Evolutionary conservation across 2,329 filamentous ascomycete species (phyloP).

Genomic region (Pyrenophora tritici-repentis): DNA sequence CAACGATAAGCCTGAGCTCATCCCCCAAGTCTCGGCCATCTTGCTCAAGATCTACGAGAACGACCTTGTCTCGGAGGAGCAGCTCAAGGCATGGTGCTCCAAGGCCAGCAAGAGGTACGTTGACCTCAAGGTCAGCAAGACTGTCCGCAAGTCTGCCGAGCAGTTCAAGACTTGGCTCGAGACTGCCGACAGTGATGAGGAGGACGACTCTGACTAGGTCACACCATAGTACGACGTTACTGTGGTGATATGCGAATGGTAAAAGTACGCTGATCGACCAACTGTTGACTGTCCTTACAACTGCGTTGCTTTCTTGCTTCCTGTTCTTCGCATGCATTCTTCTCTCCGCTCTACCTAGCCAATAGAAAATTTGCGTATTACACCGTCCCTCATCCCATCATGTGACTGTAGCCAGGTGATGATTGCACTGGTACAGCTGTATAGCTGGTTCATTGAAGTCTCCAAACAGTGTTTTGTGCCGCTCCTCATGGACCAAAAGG

Average conservation of each 20-base stretch:
- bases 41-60: constrained; percentile 88
- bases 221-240: neutral
- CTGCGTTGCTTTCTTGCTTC: constrained; percentile 12
- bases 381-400: too few relatives aligned
- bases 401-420: too few relatives aligned
- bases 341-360: constrained; percentile 23
- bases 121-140: constrained; percentile 85
- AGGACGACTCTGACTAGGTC: constrained; percentile 38
- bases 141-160: constrained; percentile 92
- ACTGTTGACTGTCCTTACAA: constrained; percentile 14
- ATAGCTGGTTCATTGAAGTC: too few relatives aligned
- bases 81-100: constrained; percentile 85
- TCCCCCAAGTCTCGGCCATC: constrained; percentile 79
- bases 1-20: constrained; percentile 79
- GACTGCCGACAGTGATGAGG: constrained; percentile 71
- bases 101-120: constrained; percentile 99
- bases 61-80: constrained; percentile 86
- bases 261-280: constrained; percentile 8
- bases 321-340: constrained; percentile 3
- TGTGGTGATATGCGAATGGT: neutral
- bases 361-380: constrained; percentile 13
- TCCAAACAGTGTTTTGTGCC: too few relatives aligned
- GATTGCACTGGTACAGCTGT: too few relatives aligned
- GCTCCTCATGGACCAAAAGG: too few relatives aligned
- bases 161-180: constrained; percentile 90